A percentile compares a stretch with the other conserved stretches of the same genome.
phyloP scores from a whole-genome alignment of 202 grass and related monocot species.

The Alloteropsis angusta region DNA sequence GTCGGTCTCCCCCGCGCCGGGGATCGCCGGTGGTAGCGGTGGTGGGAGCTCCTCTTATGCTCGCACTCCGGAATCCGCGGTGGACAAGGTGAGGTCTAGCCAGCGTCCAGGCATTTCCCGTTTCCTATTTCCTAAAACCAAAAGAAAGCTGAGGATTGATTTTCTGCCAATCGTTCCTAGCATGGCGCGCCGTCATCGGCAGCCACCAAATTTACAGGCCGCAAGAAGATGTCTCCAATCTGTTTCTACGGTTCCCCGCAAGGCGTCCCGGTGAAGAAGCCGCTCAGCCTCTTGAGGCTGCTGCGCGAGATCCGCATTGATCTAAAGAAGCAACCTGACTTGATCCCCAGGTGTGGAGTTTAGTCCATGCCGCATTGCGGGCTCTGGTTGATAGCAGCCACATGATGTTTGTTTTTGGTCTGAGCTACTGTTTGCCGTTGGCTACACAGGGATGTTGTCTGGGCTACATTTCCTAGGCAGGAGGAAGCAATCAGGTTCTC shows the following conservation, averaged over 20 bases:
- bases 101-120: background rate
- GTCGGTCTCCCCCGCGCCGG: background rate
- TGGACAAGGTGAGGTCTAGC: conserved; percentile 13
- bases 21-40: background rate
- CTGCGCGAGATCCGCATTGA: conserved; percentile 84
- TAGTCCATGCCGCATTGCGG: background rate
- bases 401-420: background rate
- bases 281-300: conserved; percentile 48
- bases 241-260: conserved; percentile 80
- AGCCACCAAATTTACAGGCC: conserved; percentile 47
- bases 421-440: background rate
- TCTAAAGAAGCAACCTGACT: conserved; percentile 58
- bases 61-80: background rate
- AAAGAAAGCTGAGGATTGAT: background rate
- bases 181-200: conserved; percentile 25
- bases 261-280: conserved; percentile 71
- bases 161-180: conserved; percentile 25
- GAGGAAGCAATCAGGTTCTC: conserved; percentile 83
- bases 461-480: conserved; percentile 95
- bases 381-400: background rate
- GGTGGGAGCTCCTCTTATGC: background rate
- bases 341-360: conserved; percentile 47
- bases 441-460: conserved; percentile 50
- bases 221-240: conserved; percentile 59
- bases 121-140: background rate